These are phyloP conservation scores for Agaricus blazei DNA, from an alignment of 768 basidiomycete species.

Conservation along the genomic window DNA sequence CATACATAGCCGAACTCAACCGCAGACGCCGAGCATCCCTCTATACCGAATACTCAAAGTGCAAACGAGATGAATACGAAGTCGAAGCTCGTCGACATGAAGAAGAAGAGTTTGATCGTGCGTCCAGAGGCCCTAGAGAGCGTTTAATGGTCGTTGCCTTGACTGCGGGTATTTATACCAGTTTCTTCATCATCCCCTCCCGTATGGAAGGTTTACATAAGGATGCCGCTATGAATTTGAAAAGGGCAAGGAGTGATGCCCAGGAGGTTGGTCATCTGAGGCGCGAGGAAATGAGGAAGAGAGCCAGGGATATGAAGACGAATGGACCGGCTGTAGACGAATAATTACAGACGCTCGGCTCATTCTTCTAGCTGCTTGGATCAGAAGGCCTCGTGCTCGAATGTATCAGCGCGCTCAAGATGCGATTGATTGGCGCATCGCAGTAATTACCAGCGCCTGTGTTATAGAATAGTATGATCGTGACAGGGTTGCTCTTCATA, in stretches of 20 bases:
- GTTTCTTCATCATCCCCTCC: constrained; percentile 28
- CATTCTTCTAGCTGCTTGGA: too few species aligned
- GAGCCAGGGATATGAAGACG: constrained; percentile 34
- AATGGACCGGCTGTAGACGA: too few species aligned
- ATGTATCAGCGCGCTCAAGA: too few species aligned
- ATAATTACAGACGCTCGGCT: too few species aligned
- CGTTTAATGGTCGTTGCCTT: constrained; percentile 12
- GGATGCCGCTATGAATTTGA: constrained; percentile 51
- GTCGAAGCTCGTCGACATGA: constrained; percentile 13
- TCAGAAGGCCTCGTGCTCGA: too few species aligned
- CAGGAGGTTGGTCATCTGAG: constrained; percentile 49
- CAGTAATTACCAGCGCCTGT: too few species aligned
- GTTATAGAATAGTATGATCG: too few species aligned
- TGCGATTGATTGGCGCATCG: too few species aligned
- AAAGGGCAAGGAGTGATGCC: constrained; percentile 54
- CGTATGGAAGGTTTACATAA: constrained; percentile 40
- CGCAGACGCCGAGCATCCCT: constrained; percentile 39
- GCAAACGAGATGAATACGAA: constrained; percentile 7
- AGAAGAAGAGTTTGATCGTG: constrained; percentile 6
- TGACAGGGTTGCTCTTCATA: too few species aligned
- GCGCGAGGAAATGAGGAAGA: constrained; percentile 43
- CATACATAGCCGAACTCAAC: constrained; percentile 47
- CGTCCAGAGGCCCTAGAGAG: constrained; percentile 39
- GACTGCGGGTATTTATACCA: constrained; percentile 12
- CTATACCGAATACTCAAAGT: constrained; percentile 20